phyloP scores from a whole-genome alignment of 371 early-diverging fungal species.

The Phascolomyces articulosus region DNA sequence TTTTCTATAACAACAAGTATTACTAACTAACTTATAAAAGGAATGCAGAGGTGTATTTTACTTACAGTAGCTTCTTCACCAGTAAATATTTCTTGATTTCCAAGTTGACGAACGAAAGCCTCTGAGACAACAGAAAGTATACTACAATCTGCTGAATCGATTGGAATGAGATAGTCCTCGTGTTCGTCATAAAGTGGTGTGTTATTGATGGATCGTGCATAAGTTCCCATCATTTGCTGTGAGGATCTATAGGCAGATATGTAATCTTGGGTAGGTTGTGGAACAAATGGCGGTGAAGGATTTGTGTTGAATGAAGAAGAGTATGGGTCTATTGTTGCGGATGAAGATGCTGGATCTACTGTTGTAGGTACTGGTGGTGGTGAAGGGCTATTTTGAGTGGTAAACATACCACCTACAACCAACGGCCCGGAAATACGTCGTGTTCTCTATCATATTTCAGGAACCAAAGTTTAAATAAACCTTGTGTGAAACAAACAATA shows the following conservation, averaged over 20 bases:
- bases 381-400: background rate
- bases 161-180: background rate
- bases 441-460: background rate
- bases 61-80: slow-evolving; percentile 24
- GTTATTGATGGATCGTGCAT: background rate
- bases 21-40: too few species aligned
- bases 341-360: background rate
- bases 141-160: background rate
- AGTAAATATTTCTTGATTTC: slow-evolving; percentile 9
- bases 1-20: too few species aligned
- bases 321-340: background rate
- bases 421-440: background rate
- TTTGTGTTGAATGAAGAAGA: background rate
- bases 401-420: background rate
- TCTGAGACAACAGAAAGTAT: background rate
- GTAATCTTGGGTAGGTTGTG: background rate
- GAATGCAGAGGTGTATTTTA: background rate
- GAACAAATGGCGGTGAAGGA: background rate
- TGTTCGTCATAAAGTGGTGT: slow-evolving; percentile 5
- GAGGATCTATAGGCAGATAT: background rate
- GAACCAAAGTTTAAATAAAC: background rate
- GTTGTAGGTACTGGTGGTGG: background rate
- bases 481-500: background rate
- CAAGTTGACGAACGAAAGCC: background rate
- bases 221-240: background rate